Conservation (phyloP, 441 rosid genomes). For the Populus hybrid region DNA sequence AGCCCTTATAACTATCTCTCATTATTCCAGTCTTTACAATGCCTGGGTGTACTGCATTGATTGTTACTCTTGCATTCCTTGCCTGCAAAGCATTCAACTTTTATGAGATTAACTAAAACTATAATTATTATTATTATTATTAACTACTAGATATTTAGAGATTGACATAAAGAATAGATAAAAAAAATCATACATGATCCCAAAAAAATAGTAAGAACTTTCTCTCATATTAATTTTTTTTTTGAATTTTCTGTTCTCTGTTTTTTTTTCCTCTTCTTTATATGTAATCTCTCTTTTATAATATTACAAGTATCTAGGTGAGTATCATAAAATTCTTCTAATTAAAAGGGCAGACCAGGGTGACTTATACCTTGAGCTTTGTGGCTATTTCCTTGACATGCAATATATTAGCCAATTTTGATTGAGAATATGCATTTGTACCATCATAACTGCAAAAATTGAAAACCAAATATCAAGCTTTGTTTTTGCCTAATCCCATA, state of each 20-base stretch:
- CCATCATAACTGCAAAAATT: constrained; percentile 59
- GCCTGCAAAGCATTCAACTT: constrained; percentile 41
- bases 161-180: background rate
- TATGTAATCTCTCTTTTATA: background rate
- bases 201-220: background rate
- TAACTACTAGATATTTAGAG: too few relatives aligned
- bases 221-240: background rate
- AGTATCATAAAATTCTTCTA: too few relatives aligned
- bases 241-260: too few relatives aligned
- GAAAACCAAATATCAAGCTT: background rate
- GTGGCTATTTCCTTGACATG: constrained; percentile 67
- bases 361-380: constrained; percentile 55
- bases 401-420: too few relatives aligned
- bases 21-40: constrained; percentile 88
- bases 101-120: too few relatives aligned
- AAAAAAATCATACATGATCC: background rate
- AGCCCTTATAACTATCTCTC: constrained; percentile 67
- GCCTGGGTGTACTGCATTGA: constrained; percentile 94
- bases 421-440: constrained; percentile 80
- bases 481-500: background rate
- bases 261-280: too few relatives aligned
- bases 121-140: too few relatives aligned
- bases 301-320: background rate
- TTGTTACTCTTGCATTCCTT: constrained; percentile 67
- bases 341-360: background rate